phyloP scores from a whole-genome alignment of 768 basidiomycete species.

The Hemileccinum rubropunctum region DNA sequence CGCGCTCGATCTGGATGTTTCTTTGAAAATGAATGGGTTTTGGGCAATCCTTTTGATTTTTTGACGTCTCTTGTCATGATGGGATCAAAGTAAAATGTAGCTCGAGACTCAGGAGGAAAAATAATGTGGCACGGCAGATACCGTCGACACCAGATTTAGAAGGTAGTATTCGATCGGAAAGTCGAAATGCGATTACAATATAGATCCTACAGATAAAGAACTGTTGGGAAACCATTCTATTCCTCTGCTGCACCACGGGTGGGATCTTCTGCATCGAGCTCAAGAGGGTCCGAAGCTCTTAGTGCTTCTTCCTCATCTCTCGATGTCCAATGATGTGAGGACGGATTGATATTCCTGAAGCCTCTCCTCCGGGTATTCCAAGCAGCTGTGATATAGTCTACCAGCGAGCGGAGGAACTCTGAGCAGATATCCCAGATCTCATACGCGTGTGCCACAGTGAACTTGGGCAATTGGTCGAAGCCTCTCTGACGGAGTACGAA shows the following conservation, averaged over 20 bases:
- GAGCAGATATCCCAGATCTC: conserved; percentile 23
- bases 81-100: neutral
- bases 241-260: neutral
- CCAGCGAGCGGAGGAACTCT: conserved; percentile 16
- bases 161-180: conserved; percentile 17
- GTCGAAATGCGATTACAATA: neutral
- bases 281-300: conserved; percentile 23
- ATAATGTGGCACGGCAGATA: conserved; percentile 9
- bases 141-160: conserved; percentile 16
- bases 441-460: conserved; percentile 33
- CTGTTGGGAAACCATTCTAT: neutral
- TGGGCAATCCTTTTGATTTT: conserved; percentile 11
- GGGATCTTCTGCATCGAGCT: conserved; percentile 6
- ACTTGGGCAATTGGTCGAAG: conserved; percentile 69
- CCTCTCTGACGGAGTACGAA: conserved; percentile 71
- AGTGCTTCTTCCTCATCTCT: conserved; percentile 32
- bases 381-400: conserved; percentile 10
- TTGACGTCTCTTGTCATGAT: conserved; percentile 19
- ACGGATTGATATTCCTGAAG: conserved; percentile 12
- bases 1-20: conserved; percentile 50
- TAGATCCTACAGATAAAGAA: conserved; percentile 13
- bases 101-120: too few relatives aligned
- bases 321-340: conserved; percentile 33
- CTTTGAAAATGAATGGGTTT: conserved; percentile 13
- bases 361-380: conserved; percentile 18